Evolutionary conservation across 495 filamentous ascomycete genomes (phyloP).

Genomic region (Pyronema omphalodes): DNA sequence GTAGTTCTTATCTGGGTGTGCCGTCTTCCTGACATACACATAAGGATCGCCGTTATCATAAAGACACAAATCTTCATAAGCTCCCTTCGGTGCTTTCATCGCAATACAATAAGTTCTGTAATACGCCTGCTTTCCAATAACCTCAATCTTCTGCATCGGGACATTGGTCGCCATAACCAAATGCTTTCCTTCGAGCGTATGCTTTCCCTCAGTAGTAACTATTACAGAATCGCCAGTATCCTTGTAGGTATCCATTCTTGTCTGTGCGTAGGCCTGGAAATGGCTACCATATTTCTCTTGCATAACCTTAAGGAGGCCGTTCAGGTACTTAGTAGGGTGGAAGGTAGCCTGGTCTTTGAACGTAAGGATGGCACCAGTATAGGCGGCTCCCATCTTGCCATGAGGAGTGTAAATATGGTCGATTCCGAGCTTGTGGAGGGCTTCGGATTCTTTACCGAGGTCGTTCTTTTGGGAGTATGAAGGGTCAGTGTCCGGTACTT

Average conservation of each 20-base stretch:
- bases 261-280: slow-evolving; percentile 36
- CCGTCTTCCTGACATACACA: slow-evolving; percentile 36
- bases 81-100: slow-evolving; percentile 33
- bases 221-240: slow-evolving; percentile 30
- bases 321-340: slow-evolving; percentile 38
- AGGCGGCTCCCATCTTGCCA: slow-evolving; percentile 32
- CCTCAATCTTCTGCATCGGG: slow-evolving; percentile 33
- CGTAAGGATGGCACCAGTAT: slow-evolving; percentile 34
- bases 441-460: slow-evolving; percentile 28
- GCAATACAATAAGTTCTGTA: slow-evolving; percentile 40
- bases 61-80: slow-evolving; percentile 34
- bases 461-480: slow-evolving; percentile 28
- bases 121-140: slow-evolving; percentile 27
- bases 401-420: slow-evolving; percentile 28
- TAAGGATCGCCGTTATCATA: slow-evolving; percentile 38
- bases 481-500: slow-evolving; percentile 17
- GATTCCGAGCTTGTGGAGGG: slow-evolving; percentile 29
- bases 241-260: slow-evolving; percentile 30
- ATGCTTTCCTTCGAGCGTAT: slow-evolving; percentile 31
- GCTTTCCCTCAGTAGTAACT: slow-evolving; percentile 30
- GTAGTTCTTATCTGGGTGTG: slow-evolving; percentile 31
- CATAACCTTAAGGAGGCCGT: slow-evolving; percentile 34
- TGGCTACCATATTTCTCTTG: slow-evolving; percentile 27
- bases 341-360: slow-evolving; percentile 37
- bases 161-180: slow-evolving; percentile 38